Base-by-base conservation (phyloP, 2,329 filamentous ascomycete genomes). In the Epichloe aotearoae region DNA sequence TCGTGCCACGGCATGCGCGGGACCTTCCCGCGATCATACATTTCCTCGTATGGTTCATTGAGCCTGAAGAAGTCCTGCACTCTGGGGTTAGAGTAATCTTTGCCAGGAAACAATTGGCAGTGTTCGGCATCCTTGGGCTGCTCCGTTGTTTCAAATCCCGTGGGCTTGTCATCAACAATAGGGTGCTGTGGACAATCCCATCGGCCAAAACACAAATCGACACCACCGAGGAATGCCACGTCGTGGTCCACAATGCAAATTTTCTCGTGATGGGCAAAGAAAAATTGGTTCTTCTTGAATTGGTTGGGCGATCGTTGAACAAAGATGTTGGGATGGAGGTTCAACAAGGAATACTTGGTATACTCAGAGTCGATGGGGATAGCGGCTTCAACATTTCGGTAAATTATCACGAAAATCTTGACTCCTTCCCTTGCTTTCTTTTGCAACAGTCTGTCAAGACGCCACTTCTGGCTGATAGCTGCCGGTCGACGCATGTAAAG, bases 1-100 rank as follows among this genome's bases (percentile, higher is more conserved):
- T 98, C 93, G 62, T 98, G 93, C 93, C 93, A 98, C 1, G 93
- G 91, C 93, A 97, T 98, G 54, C 93, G 77, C 2, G 93, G 89
- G 17, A 91, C 79, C 63, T 86, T 86, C 53, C 81, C 84, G 50
- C 93, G 84, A 66, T 97, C 88, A 62, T 97, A 98, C 93, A 97
- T 97, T 67, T 98, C 93, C 62, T 95, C 93, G 61, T 97, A 97
- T 2, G 93, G 93, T 65, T 94, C 88, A 62, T 93, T 85, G 26
- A 98, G 78, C 52, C 83, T 82, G 71, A 88, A 96, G 64, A 98
- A 98, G 65, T 98, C 93, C 59, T 94, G 87, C 3, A 96, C 88
- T 59, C 93, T 79, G 17, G 93, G 91, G 61, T 98, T 98, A 0
- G 90, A 96, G 67, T 98, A 98, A 66, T 98, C 93, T 66, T 98